Evolutionary conservation across 768 basidiomycete species (phyloP).

Genomic region (Flagelloscypha sp.): DNA sequence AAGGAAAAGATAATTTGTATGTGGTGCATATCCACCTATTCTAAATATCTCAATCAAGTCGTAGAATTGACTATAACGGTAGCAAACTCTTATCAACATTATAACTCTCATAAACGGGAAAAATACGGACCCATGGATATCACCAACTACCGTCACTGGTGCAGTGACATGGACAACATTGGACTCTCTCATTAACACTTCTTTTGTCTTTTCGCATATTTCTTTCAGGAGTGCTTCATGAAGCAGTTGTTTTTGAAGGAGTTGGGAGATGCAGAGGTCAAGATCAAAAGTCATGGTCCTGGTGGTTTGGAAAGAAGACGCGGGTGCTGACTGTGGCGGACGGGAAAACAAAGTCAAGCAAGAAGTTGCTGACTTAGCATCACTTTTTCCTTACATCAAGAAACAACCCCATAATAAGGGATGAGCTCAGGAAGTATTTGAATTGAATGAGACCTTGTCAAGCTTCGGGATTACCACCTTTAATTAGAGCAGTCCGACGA

Average conservation of each 20-base stretch:
- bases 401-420: no score
- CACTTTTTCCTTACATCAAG: no score
- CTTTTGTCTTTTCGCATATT: constrained; percentile 99
- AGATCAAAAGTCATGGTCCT: constrained; percentile 98
- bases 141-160: constrained; percentile 97
- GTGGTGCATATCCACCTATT: constrained; percentile 93
- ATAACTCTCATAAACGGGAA: no score
- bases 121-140: constrained; percentile 89
- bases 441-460: no score
- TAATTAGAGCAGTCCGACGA: no score
- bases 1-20: constrained; percentile 97
- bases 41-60: constrained; percentile 98
- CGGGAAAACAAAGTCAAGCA: no score
- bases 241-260: constrained; percentile 85
- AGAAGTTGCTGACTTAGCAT: no score
- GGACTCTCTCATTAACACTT: constrained; percentile 97
- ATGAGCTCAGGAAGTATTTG: no score
- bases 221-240: constrained; percentile 92
- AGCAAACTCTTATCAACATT: no score
- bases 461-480: no score
- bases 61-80: constrained; percentile 87
- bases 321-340: no score
- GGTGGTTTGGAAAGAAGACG: no score
- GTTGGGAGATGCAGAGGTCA: constrained; percentile 89
- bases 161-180: constrained; percentile 97